Evolutionary conservation across 75 land plant species (phyloP).

Genomic region (Sequoia sempervirens): DNA sequence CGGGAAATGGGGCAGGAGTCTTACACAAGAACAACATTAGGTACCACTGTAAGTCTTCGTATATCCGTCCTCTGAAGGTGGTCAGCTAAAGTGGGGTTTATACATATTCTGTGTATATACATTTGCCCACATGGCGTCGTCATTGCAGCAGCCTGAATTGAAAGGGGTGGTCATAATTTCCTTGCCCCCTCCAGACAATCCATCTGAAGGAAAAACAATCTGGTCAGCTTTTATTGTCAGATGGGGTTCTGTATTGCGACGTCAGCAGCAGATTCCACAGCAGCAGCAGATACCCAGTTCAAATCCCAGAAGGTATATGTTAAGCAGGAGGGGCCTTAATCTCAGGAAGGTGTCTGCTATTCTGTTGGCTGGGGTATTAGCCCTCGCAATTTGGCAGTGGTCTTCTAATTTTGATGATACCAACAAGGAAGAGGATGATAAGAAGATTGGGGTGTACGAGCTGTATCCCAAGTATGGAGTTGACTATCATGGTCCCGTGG

Average conservation of each 20-base stretch:
- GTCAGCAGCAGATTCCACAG: background rate
- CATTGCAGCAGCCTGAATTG: slow-evolving; percentile 10
- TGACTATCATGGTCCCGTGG: background rate
- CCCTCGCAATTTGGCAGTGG: slow-evolving; percentile 5
- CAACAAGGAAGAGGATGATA: slow-evolving; percentile 5
- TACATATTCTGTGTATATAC: background rate
- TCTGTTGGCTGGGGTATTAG: background rate
- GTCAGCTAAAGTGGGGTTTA: background rate
- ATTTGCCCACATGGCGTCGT: background rate
- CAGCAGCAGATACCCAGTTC: slow-evolving; percentile 5
- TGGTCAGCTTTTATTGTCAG: slow-evolving; percentile 47
- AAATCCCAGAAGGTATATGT: background rate
- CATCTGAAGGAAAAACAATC: slow-evolving; percentile 61
- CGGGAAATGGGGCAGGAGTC: background rate
- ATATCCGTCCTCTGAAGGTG: background rate
- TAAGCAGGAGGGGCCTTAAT: background rate
- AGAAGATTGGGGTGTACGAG: slow-evolving; percentile 20
- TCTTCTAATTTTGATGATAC: background rate
- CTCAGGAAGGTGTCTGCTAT: background rate
- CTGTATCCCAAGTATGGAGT: slow-evolving; percentile 26
- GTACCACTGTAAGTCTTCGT: background rate
- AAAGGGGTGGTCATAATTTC: slow-evolving; percentile 67
- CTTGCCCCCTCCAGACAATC: slow-evolving; percentile 61
- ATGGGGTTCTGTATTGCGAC: background rate
- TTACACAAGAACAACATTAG: background rate